Conservation (phyloP, 352 stramenopile species). For the Pythium brassicae region DNA sequence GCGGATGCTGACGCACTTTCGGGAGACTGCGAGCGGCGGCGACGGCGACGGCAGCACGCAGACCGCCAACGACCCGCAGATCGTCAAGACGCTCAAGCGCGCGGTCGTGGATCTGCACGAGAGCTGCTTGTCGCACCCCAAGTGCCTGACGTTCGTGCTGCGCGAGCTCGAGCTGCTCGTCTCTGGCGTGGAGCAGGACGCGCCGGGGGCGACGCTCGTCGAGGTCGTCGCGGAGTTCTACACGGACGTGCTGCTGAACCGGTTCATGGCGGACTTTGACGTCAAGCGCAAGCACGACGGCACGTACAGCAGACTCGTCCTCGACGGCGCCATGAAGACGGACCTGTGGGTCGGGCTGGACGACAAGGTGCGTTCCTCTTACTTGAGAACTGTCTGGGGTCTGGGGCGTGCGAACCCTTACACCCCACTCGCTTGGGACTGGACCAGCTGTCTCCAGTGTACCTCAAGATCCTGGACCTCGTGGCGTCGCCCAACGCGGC, state of each 20-base stretch:
- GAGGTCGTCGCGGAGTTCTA: conserved; percentile 38
- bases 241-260: conserved; percentile 30
- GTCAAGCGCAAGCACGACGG: conserved; percentile 11
- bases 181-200: conserved; percentile 15
- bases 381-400: background rate
- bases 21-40: conserved; percentile 17
- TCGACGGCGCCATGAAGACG: conserved; percentile 31
- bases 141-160: conserved; percentile 39
- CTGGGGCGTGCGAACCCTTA: background rate
- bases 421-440: background rate
- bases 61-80: conserved; percentile 5
- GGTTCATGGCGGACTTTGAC: conserved; percentile 49
- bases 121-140: conserved; percentile 22
- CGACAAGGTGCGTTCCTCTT: conserved; percentile 15
- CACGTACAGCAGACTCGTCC: conserved; percentile 26
- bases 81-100: conserved; percentile 17
- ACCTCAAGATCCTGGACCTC: conserved; percentile 47
- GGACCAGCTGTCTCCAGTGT: conserved; percentile 32
- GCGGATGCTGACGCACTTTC: conserved; percentile 20
- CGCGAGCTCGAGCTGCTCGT: conserved; percentile 35
- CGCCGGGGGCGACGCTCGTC: conserved; percentile 21
- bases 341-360: conserved; percentile 36
- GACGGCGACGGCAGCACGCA: background rate
- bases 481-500: conserved; percentile 28
- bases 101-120: conserved; percentile 26